These are phyloP conservation scores for Pachysandra terminalis DNA, from an alignment of 164 flowering plant genomes.

Conservation along the genomic window DNA sequence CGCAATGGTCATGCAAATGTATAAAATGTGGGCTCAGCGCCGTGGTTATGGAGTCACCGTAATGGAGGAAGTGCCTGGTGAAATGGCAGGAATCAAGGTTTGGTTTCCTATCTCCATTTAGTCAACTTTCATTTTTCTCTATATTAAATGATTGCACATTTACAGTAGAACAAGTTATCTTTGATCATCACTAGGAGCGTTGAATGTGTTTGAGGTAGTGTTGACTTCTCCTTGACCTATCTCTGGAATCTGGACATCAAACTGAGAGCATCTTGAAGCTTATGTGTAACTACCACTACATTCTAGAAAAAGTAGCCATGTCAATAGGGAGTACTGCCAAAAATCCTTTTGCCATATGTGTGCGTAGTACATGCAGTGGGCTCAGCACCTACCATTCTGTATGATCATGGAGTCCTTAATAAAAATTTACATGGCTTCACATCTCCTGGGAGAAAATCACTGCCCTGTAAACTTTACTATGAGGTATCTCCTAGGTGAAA, in stretches of 20 bases:
- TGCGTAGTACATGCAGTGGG: too few relatives aligned
- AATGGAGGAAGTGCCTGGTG: constrained; percentile 96
- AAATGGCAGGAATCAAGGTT: constrained; percentile 98
- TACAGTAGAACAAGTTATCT: background rate
- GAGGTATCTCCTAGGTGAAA: too few relatives aligned
- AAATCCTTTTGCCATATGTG: too few relatives aligned
- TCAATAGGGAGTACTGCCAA: too few relatives aligned
- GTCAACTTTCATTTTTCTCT: constrained; percentile 10
- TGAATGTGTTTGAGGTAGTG: background rate
- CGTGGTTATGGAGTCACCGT: constrained; percentile 68
- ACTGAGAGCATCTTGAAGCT: too few relatives aligned
- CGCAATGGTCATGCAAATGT: constrained; percentile 92
- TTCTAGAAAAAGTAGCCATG: too few relatives aligned
- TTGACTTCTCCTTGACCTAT: background rate
- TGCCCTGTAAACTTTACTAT: too few relatives aligned
- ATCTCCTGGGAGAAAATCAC: too few relatives aligned
- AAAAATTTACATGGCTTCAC: too few relatives aligned
- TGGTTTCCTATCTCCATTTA: constrained; percentile 17
- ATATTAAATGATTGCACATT: constrained; percentile 8
- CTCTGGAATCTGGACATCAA: constrained; percentile 20
- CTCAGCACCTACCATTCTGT: too few relatives aligned
- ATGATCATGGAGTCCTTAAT: too few relatives aligned
- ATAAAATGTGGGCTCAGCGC: constrained; percentile 77
- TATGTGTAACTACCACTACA: too few relatives aligned
- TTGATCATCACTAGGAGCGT: background rate